Base-by-base conservation (phyloP, 2,329 filamentous ascomycete genomes). In the Chalaropsis thielavioides region DNA sequence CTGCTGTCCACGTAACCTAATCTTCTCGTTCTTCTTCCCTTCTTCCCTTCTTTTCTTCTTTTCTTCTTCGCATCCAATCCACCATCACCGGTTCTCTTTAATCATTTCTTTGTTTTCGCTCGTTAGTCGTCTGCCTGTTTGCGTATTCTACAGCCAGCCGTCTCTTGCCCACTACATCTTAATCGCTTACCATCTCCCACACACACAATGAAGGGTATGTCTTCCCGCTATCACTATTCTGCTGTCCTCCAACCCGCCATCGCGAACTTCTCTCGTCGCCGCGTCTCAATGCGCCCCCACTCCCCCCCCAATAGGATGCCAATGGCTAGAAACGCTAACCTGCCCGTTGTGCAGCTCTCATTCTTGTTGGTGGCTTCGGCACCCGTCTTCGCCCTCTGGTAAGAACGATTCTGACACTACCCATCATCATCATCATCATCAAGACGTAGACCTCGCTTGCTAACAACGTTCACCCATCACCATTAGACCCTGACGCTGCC, bases 361-460 rank as follows among this genome's bases (percentile, higher is more conserved):
- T 96, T 87, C 92, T 97, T 75, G 94, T 97, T 78, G 94, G 94
- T 80, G 94, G 92, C 77, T 99, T 96, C 78, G 92, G 92, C 80
- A 99, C 92, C 77, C 92, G 92, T 78, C 88, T 99, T 73, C 89
- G 92, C 75, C 92, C 92, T 81, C 84, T 97, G 74, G 90, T 95
- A 87, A 75, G 87, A 72, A 38, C 60, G 49, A 22, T 43, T 17
- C 38, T 10, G 15, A 17, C 43, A 46, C 43, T 15, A 46, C 43
- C 22, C 6, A 19, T 3, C 17, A 49, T n/a, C n/a, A n/a, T n/a
- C n/a, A n/a, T n/a, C n/a, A n/a, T n/a, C n/a, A n/a, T n/a, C 19
- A 58, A 24, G 17, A 13, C 8, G 24, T 41, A 27, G 40, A 54
- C 6, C 3, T 4, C 15, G 7, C 31, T 17, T 40, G 51, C 65